Percentiles rank a stretch among this genome's conserved stretches.
These are phyloP conservation scores for Styphnolobium japonicum DNA, from an alignment of 306 rosid genomes.

Conservation along the genomic window DNA sequence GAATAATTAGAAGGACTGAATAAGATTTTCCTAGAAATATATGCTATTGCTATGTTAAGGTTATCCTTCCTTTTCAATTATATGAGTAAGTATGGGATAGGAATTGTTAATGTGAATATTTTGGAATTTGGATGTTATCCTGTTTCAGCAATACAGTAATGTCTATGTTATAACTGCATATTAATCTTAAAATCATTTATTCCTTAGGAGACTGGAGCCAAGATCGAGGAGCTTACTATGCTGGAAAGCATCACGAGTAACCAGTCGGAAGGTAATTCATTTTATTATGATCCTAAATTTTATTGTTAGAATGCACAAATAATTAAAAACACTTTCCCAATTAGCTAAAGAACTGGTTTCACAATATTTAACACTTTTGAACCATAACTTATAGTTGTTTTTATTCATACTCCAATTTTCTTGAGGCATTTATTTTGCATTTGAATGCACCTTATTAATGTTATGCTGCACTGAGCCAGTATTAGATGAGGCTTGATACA, in stretches of 20 bases:
- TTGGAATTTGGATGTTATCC: slow-evolving; percentile 16
- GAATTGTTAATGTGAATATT: background rate
- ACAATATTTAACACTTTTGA: background rate
- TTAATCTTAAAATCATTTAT: slow-evolving; percentile 16
- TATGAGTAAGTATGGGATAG: background rate
- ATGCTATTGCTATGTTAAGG: background rate
- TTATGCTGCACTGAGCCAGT: background rate
- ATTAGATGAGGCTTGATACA: background rate
- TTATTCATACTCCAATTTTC: background rate
- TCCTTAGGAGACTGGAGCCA: slow-evolving; percentile 89
- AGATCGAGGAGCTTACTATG: slow-evolving; percentile 89
- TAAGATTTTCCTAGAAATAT: slow-evolving; percentile 1
- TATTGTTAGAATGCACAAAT: background rate
- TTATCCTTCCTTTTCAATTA: background rate
- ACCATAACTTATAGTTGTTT: background rate
- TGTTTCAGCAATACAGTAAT: slow-evolving; percentile 8
- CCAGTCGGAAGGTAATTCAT: slow-evolving; percentile 72
- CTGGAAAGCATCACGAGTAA: slow-evolving; percentile 83
- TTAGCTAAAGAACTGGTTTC: slow-evolving; percentile 1
- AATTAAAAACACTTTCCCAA: background rate
- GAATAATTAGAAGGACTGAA: background rate
- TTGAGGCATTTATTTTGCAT: background rate
- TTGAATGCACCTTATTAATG: background rate
- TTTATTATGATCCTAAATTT: slow-evolving; percentile 10
- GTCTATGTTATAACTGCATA: slow-evolving; percentile 9